Base-by-base conservation (phyloP, 768 basidiomycete species). In the Serendipita sp. region DNA sequence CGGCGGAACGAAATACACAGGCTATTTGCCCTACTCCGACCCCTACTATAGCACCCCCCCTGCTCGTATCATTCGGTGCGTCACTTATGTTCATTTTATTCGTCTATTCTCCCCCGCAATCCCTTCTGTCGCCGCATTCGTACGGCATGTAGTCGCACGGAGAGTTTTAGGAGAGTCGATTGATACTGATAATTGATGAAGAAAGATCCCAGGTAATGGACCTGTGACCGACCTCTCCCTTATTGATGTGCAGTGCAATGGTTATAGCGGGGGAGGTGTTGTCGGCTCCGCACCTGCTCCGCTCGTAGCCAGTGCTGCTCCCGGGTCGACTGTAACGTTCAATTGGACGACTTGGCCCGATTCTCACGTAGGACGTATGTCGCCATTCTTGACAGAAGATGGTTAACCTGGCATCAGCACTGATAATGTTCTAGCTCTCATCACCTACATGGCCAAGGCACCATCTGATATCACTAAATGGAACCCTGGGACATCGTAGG, bases 361-460 rank as follows among this genome's bases (percentile, higher is more conserved):
- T 65, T 68, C 58, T 63, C 70, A 70, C 54, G 68, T 65, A 37
- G 67, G 67, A 65, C 45, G 58, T 67, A 47, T 41, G 46, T 53
- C 32, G 35, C 45, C 13, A 53, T 37, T 28, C 15, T 3, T 34
- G 15, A 11, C 38, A 5, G 13, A 13, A 41, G 13, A 41, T 2
- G 38, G 24, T 24, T 24, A 24, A 24, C 63, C 7, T 45, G 44
- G 16, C 45, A n/a, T 64, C 44, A 2, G 5, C 28, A 30, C 47
- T 63, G n/a, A 30, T 15, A n/a, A 63, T 41, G 3, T 44, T 10
- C 58, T 51, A 75, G 73, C 77, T 0, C 71, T 78, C 68, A 75
- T 79, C 69, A 80, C 79, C 0, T 79, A 78, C 67, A 75, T 79
- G 75, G 79, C 78, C 1, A 73, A 73, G 32, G 80, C 79, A 1